These are phyloP conservation scores for Toxicodendron radicans DNA, from an alignment of 345 rosid species.

Conservation along the genomic window DNA sequence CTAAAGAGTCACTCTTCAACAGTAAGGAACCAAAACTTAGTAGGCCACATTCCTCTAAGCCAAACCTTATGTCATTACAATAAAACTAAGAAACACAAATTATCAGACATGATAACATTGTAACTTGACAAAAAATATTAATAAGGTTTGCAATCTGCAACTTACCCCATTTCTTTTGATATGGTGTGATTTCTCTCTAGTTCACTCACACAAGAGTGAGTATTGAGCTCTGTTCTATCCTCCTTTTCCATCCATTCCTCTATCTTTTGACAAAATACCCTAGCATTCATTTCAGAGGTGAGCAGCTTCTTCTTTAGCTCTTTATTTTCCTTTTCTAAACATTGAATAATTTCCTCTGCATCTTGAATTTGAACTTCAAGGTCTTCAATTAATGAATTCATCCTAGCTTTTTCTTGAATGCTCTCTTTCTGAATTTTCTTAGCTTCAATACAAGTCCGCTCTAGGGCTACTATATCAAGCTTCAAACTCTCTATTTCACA, in stretches of 20 bases:
- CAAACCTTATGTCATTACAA: conserved; percentile 1
- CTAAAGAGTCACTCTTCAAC: conserved; percentile 7
- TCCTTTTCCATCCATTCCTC: conserved; percentile 40
- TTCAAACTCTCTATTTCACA: conserved; percentile 88
- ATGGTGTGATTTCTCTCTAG: conserved; percentile 24
- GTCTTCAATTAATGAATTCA: conserved; percentile 46
- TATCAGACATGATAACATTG: conserved; percentile 6
- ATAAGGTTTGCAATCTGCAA: conserved; percentile 9
- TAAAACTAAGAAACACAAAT: background rate
- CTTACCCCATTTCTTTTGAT: conserved; percentile 37
- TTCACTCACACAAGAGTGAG: conserved; percentile 26
- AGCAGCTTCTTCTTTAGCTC: conserved; percentile 46
- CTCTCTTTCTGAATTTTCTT: conserved; percentile 54
- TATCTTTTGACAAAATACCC: conserved; percentile 31
- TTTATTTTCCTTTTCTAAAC: conserved; percentile 50
- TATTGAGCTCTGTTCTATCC: conserved; percentile 22
- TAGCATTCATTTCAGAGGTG: conserved; percentile 36
- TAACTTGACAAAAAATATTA: conserved; percentile 7
- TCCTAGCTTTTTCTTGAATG: conserved; percentile 43
- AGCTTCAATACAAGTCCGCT: conserved; percentile 55
- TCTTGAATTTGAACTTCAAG: conserved; percentile 43
- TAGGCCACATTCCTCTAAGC: background rate
- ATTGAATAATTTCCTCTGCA: conserved; percentile 38
- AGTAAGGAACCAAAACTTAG: background rate
- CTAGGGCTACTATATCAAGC: conserved; percentile 63